Percentiles rank a stretch among this genome's conserved stretches.
Conservation (phyloP, 371 early-diverging fungal species). For the Thermomucor indicae-seudaticae region DNA sequence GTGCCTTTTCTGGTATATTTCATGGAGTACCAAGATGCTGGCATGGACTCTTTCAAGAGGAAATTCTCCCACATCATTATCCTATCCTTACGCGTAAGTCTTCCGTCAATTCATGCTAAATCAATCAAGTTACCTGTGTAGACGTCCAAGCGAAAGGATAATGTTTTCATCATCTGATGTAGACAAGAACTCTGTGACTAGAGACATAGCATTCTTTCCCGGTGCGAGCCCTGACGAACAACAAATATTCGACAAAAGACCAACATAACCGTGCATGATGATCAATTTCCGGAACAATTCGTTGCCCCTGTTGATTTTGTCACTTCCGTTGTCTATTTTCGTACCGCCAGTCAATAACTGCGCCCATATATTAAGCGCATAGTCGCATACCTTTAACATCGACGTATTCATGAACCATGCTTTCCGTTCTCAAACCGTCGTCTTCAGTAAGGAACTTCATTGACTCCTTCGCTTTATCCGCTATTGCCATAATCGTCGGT, state of each 20-base stretch:
- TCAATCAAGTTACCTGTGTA: constrained; percentile 51
- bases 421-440: constrained; percentile 19
- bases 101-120: neutral
- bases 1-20: constrained; percentile 24
- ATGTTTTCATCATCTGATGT: constrained; percentile 48
- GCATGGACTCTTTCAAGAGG: constrained; percentile 57
- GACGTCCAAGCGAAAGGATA: constrained; percentile 51
- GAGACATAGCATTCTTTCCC: constrained; percentile 56
- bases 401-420: constrained; percentile 43
- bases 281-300: constrained; percentile 53
- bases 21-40: constrained; percentile 63
- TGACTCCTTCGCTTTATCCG: constrained; percentile 47
- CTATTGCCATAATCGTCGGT: constrained; percentile 43
- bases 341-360: neutral
- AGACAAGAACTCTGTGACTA: constrained; percentile 59
- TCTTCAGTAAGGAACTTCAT: constrained; percentile 35
- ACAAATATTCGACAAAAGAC: constrained; percentile 74
- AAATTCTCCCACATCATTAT: constrained; percentile 67
- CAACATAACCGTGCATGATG: constrained; percentile 58
- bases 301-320: constrained; percentile 49
- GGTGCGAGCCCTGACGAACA: constrained; percentile 64
- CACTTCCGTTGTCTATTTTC: constrained; percentile 36
- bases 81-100: constrained; percentile 19
- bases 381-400: constrained; percentile 35
- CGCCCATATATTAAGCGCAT: neutral